These are phyloP conservation scores for Aureobasidium sp. DNA, from an alignment of 2,329 filamentous ascomycete genomes.

Conservation along the genomic window DNA sequence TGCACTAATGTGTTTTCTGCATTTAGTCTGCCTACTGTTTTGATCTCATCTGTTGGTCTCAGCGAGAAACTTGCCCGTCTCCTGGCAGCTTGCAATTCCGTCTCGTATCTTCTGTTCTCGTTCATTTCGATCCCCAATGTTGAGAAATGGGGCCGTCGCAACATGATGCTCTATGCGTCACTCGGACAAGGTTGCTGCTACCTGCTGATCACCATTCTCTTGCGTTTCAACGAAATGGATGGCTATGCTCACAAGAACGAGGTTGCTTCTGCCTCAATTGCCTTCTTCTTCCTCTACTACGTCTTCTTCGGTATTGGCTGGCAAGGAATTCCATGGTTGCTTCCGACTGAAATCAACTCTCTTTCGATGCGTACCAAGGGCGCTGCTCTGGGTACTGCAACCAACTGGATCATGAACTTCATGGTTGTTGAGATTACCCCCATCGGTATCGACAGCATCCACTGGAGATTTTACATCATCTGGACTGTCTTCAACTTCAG, in stretches of 20 bases:
- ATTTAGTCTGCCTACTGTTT: conserved; percentile 44
- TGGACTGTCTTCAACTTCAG: conserved; percentile 15
- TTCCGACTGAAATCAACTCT: conserved; percentile 41
- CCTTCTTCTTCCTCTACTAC: conserved; percentile 47
- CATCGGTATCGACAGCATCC: conserved; percentile 29
- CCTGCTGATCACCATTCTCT: conserved; percentile 41
- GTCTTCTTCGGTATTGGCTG: conserved; percentile 44
- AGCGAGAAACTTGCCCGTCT: conserved; percentile 43
- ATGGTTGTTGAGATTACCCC: conserved; percentile 36
- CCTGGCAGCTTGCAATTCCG: conserved; percentile 47
- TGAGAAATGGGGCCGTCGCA: conserved; percentile 46
- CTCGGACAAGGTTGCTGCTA: conserved; percentile 46
- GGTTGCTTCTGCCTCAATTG: conserved; percentile 34
- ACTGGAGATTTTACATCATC: conserved; percentile 22
- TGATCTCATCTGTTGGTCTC: conserved; percentile 49
- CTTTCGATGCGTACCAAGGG: conserved; percentile 41
- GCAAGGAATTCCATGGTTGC: conserved; percentile 30
- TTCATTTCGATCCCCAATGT: conserved; percentile 39
- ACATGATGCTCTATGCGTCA: conserved; percentile 51
- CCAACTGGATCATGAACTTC: conserved; percentile 41
- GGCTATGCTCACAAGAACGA: conserved; percentile 19
- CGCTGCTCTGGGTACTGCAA: conserved; percentile 40
- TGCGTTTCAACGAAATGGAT: conserved; percentile 32
- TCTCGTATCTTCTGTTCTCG: conserved; percentile 41
- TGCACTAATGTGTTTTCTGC: not conserved